These are phyloP conservation scores for Agaricus subrufescens DNA, from an alignment of 768 basidiomycete genomes.

Conservation along the genomic window DNA sequence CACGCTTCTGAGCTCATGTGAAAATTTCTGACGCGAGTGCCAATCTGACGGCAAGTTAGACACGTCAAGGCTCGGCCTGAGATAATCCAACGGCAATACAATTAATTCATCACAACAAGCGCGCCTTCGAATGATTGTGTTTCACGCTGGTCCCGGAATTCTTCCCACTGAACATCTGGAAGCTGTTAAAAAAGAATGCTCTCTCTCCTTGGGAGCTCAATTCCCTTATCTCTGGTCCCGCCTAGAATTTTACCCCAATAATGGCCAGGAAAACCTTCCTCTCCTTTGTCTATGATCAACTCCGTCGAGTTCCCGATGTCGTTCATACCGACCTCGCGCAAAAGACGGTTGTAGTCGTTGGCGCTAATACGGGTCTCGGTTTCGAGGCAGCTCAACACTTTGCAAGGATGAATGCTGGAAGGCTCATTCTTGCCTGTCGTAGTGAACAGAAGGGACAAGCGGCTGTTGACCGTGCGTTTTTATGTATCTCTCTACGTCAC, in stretches of 20 bases:
- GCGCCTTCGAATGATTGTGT: too few relatives aligned
- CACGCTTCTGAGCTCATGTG: too few relatives aligned
- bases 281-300: slow-evolving; percentile 2
- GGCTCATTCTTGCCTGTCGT: slow-evolving; percentile 34
- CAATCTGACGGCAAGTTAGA: too few relatives aligned
- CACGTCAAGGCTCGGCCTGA: too few relatives aligned
- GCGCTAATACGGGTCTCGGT: slow-evolving; percentile 47
- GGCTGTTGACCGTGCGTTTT: slow-evolving; percentile 28
- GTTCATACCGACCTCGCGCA: slow-evolving; percentile 32
- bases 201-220: too few relatives aligned
- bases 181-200: too few relatives aligned
- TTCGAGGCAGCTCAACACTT: slow-evolving; percentile 43
- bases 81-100: too few relatives aligned
- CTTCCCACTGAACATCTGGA: too few relatives aligned
- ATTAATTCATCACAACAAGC: too few relatives aligned
- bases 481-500: neutral
- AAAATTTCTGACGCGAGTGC: too few relatives aligned
- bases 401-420: slow-evolving; percentile 35
- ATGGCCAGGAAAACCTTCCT: slow-evolving; percentile 1
- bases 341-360: slow-evolving; percentile 44
- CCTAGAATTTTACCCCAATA: neutral
- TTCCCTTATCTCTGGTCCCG: too few relatives aligned
- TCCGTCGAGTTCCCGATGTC: slow-evolving; percentile 21
- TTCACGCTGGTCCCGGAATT: too few relatives aligned
- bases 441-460: slow-evolving; percentile 26